Percentiles rank a stretch among this genome's conserved stretches.
phyloP scores from a whole-genome alignment of 805 yeast species.

The Ogataea nakhonphanomensis region DNA sequence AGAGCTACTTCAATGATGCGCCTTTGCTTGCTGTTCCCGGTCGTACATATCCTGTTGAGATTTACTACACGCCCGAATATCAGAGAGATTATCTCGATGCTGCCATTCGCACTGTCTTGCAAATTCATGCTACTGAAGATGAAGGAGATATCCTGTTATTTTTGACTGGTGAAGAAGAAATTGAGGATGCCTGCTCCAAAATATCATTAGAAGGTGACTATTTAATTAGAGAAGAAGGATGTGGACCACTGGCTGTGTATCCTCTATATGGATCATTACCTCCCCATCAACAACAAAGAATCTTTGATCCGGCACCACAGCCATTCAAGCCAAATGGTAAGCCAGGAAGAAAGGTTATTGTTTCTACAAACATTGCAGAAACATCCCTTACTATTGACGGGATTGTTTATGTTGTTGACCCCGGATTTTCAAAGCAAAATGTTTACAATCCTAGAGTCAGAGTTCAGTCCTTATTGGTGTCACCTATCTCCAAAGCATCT shows the following conservation, averaged over 20 bases:
- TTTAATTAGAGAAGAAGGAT: conserved; percentile 78
- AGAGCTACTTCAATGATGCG: conserved; percentile 81
- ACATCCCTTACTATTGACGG: conserved; percentile 98
- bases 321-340: conserved; percentile 70
- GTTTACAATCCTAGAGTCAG: conserved; percentile 95
- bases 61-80: conserved; percentile 93
- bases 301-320: conserved; percentile 85
- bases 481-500: conserved; percentile 95
- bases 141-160: conserved; percentile 87
- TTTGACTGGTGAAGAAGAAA: conserved; percentile 96
- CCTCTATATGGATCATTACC: conserved; percentile 97
- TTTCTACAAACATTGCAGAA: conserved; percentile 95
- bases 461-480: conserved; percentile 89
- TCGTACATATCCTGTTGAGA: conserved; percentile 95
- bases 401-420: conserved; percentile 94
- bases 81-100: conserved; percentile 94
- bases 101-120: conserved; percentile 91
- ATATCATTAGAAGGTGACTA: conserved; percentile 86
- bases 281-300: conserved; percentile 90
- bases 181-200: conserved; percentile 93
- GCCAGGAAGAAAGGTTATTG: conserved; percentile 93
- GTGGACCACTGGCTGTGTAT: conserved; percentile 87
- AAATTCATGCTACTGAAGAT: conserved; percentile 94
- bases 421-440: conserved; percentile 95
- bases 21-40: conserved; percentile 97